Evolutionary conservation across 306 rosid species (phyloP), one percentile per base, ranked within the genome.

Genomic region (Corylus americana): DNA sequence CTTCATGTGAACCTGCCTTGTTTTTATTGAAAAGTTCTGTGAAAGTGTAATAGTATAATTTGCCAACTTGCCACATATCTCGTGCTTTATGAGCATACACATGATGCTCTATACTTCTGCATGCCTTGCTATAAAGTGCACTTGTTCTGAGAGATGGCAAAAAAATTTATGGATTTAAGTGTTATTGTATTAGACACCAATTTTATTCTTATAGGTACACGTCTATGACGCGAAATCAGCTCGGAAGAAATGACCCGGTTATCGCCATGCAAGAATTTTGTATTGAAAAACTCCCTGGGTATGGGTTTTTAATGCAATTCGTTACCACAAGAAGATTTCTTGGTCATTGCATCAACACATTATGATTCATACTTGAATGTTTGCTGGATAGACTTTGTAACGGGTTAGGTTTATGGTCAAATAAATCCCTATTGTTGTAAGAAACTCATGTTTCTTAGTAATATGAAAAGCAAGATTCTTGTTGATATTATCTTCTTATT

Each of bases 231-330:
- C 27, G 70, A 14, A 47, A 42, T 53, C 67, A 57, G 31, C 47
- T 68, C 68, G 37, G 72, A 77, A 81, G 71, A 64, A 77, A 74
- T 73, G 17, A 75, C 71, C 72, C 63, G 57, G 74, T 25, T 13
- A 35, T 31, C 74, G 37, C 81, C 77, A 70, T 70, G 35, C 29
- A 62, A 44, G 76, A 57, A 63, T 76, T 78, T 13, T 48, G 64
- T 42, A 70, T 54, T 55, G 71, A 79, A 63, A 75, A 71, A 63
- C 75, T 17, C 66, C 42, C 63, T 37, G 47, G 70, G 1, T 63
- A 9, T 31, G 42, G 7, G 45, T 14, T 63, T 31, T 63, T 7
- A 7, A 63, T 63, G 18, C 9, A 63, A 63, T 63, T 63, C 70
- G 14, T n/a, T 7, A 12, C 47, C 47, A 14, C 70, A 10, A 63